Base-by-base conservation (phyloP, 2,329 filamentous ascomycete species). In the Penicillium sp. region DNA sequence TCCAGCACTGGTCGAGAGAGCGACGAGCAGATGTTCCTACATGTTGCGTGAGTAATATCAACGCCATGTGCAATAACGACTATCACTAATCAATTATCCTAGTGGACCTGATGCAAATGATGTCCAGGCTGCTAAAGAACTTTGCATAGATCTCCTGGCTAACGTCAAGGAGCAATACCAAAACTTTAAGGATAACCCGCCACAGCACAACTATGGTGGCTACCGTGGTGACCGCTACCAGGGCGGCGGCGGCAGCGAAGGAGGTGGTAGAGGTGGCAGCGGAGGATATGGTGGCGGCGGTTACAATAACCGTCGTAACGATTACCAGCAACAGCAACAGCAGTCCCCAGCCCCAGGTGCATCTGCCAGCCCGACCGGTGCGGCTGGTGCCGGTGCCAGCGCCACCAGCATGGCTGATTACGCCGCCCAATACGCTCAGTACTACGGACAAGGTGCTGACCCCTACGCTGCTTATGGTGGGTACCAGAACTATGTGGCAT, bases 11-110 rank as follows among this genome's bases (percentile, higher is more conserved):
- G 91, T 62, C 85, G 82, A 43, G 95, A 99, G 77, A 96, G 92
- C 64, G 93, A 99, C 48, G 93, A 98, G 72, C 86, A 92, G 2
- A 98, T 99, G 92, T 98, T 92, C 71, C 83, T 99, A 46, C 93
- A 98, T 75, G 93, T 98, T 64, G 91, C 95, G 90, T 96, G 55
- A 70, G 71, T 63, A 44, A 35, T 19, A 42, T n/a, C 9, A 13
- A 23, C 19, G 3, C 13, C 11, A 2, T 14, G 6, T 19, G 9
- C 35, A 29, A 53, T 26, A 31, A 23, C 16, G 10, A 42, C 3
- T 14, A 23, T n/a, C 29, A 52, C 60, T 64, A 42, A 66, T 55
- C 7, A 10, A 31, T 1, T 26, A 19, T 39, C 55, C 31, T 63
- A 96, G 92, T 61, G 93, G 93, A 5, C 95, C 95, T 7, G 92